A percentile compares a stretch with the other conserved stretches of the same genome.
These are phyloP conservation scores for Solanum bukasovii DNA, from an alignment of 257 asterid species.

Conservation along the genomic window DNA sequence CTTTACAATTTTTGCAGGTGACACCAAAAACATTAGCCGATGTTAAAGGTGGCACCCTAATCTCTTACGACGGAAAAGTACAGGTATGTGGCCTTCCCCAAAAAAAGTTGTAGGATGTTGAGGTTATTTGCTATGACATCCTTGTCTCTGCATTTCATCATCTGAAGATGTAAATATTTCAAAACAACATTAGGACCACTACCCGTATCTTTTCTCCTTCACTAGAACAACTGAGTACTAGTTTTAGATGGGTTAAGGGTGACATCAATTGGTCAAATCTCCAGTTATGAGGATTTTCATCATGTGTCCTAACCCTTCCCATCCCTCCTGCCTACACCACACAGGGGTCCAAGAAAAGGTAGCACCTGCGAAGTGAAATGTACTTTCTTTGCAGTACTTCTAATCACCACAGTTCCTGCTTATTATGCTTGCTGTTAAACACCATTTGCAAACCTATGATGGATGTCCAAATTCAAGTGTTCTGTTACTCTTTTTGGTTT, in stretches of 20 bases:
- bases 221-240: neutral
- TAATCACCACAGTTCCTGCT: neutral
- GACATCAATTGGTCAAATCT: neutral
- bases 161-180: neutral
- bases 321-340: neutral
- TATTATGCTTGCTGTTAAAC: neutral
- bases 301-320: neutral
- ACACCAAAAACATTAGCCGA: conserved; percentile 98
- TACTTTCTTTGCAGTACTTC: neutral
- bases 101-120: neutral
- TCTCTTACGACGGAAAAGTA: conserved; percentile 89
- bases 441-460: neutral
- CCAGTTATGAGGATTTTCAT: neutral
- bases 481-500: neutral
- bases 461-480: neutral
- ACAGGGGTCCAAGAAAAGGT: neutral
- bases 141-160: neutral
- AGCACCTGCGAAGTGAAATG: neutral
- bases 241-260: neutral
- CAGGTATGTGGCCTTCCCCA: conserved; percentile 37
- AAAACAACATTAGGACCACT: neutral
- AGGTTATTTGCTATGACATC: neutral
- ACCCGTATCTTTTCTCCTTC: neutral
- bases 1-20: conserved; percentile 44
- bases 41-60: conserved; percentile 97